Conservation (phyloP, 345 rosid species). For the Psidium guajava region DNA sequence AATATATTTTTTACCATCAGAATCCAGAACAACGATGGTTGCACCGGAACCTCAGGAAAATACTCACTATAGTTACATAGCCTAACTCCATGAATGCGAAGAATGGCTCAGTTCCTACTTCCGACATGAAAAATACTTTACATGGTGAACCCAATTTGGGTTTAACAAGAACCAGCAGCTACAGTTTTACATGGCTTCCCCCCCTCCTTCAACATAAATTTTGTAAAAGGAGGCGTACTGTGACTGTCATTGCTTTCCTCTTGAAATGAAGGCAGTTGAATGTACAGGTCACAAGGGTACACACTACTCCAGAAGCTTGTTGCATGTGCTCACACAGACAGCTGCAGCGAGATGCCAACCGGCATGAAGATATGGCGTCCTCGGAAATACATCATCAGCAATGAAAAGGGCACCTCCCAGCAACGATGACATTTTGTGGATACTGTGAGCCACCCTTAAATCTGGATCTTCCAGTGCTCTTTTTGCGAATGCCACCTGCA, state of each 20-base stretch:
- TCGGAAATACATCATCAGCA: slow-evolving; percentile 77
- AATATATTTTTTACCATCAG: not conserved
- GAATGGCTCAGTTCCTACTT: not conserved
- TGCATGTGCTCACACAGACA: slow-evolving; percentile 78
- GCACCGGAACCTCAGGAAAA: not conserved
- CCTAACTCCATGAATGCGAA: not conserved
- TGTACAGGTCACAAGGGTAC: not conserved
- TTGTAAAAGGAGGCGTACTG: not conserved
- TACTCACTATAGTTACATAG: not conserved
- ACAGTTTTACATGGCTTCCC: not conserved
- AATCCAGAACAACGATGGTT: not conserved
- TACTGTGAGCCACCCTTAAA: slow-evolving; percentile 51
- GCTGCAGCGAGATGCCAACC: slow-evolving; percentile 99
- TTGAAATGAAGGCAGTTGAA: not conserved
- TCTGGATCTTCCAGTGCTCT: slow-evolving; percentile 72
- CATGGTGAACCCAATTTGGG: not conserved
- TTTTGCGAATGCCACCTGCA: slow-evolving; percentile 78
- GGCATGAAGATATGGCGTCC: slow-evolving; percentile 77
- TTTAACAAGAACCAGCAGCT: not conserved
- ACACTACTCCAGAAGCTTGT: slow-evolving; percentile 74
- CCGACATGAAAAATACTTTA: not conserved
- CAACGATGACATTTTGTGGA: slow-evolving; percentile 84
- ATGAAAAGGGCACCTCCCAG: slow-evolving; percentile 77
- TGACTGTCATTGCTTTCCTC: not conserved
- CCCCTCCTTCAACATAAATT: not conserved